Evolutionary conservation across 2,329 filamentous ascomycete species (phyloP), one percentile per base, ranked within the genome.

Genomic region (Phaeosphaeria sp.): DNA sequence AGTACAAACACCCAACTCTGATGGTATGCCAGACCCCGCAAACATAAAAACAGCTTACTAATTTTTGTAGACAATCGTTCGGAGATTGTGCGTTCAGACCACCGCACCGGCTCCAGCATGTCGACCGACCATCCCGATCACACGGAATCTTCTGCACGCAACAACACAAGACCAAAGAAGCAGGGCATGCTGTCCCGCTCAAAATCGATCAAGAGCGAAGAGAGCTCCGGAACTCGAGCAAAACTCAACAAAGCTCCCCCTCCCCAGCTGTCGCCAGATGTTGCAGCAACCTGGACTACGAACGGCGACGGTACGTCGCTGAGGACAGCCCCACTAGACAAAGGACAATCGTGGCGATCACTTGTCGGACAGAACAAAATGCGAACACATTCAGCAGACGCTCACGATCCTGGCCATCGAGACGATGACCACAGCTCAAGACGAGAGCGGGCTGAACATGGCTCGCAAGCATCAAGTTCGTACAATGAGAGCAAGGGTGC

Each of bases 361-460:
- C 89, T 89, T 79, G 89, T 91, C 81, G 78, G 76, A 60, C 86
- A 89, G 27, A 82, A 71, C 52, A 76, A 75, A 52, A 77, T 83
- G 54, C 85, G 91, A 60, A 92, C 90, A 65, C 88, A 89, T 66
- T 93, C 91, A 3, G 87, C 88, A 60, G 92, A 96, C 73, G 87
- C 91, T 23, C 79, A 81, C 50, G 74, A 78, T 23, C 63, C 67
- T 21, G 63, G 65, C 41, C 71, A 72, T 21, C 70, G 72, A 23
- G 72, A 75, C 15, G 72, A 73, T 9, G 72, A 75, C 33, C 55
- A 65, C 9, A 54, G 56, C 3, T 49, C 65, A 50, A 65, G 72
- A 57, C 66, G 65, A 46, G 71, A 77, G 52, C 66, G 59, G 56
- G 67, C 70, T 7, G 72, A 75, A 56, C 74, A 76, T 42, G 62